phyloP scores from a whole-genome alignment of 75 land plant species.

The Cunninghamia lanceolata region DNA sequence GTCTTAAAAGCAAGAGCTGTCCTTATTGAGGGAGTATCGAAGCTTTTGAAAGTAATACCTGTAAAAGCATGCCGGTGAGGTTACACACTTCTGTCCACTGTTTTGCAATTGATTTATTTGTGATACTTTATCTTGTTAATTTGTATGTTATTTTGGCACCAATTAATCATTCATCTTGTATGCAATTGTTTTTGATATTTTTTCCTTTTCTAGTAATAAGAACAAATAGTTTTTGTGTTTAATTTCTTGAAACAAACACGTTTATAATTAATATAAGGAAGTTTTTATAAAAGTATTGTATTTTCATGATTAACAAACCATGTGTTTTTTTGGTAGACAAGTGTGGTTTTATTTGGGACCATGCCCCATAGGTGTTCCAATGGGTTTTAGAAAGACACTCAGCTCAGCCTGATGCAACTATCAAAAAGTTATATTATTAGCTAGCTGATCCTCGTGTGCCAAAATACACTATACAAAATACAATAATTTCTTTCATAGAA shows the following conservation, averaged over 20 bases:
- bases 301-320: neutral
- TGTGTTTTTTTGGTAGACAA: neutral
- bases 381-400: too few relatives aligned
- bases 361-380: too few relatives aligned
- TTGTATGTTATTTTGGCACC: neutral
- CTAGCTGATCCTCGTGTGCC: too few relatives aligned
- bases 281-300: neutral
- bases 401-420: too few relatives aligned
- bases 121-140: neutral
- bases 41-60: constrained; percentile 63
- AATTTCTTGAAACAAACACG: neutral
- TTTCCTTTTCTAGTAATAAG: neutral
- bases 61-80: constrained; percentile 82
- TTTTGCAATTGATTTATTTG: neutral
- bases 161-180: neutral
- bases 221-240: neutral
- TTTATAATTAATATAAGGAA: neutral
- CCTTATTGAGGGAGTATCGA: constrained; percentile 63
- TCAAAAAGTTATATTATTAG: too few relatives aligned
- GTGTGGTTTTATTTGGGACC: too few relatives aligned
- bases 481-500: too few relatives aligned
- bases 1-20: constrained; percentile 63
- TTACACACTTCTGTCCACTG: neutral
- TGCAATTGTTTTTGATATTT: neutral
- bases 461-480: too few relatives aligned